These are phyloP conservation scores for Wickerhamiella kurtzmanii DNA, from an alignment of 805 yeast genomes.

Conservation along the genomic window DNA sequence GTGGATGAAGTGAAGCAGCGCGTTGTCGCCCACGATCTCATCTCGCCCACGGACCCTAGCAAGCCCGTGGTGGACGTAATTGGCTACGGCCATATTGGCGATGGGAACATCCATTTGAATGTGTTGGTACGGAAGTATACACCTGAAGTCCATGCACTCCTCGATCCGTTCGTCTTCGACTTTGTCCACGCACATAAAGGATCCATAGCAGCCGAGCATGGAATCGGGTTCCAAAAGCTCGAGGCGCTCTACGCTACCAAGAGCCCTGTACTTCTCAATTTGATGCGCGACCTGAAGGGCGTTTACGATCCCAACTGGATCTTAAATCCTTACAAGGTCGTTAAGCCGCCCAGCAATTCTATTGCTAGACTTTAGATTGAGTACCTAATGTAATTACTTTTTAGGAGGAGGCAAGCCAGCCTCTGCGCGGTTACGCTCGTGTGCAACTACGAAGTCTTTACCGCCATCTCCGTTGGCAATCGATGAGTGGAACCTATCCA, in stretches of 20 bases:
- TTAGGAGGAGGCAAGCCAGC: constrained; percentile 1
- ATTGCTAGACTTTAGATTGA: not conserved
- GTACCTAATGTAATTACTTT: too few relatives aligned
- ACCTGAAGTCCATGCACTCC: constrained; percentile 58
- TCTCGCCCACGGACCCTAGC: constrained; percentile 41
- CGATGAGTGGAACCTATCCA: not conserved
- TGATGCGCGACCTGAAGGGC: constrained; percentile 69
- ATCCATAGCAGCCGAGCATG: constrained; percentile 94
- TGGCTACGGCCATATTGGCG: constrained; percentile 97
- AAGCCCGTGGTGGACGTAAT: constrained; percentile 79
- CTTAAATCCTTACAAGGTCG: constrained; percentile 79
- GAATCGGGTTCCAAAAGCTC: constrained; percentile 92
- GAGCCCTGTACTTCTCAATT: constrained; percentile 48
- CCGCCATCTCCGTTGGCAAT: constrained; percentile 1
- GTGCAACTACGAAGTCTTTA: not conserved
- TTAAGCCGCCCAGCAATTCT: not conserved
- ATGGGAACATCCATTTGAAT: constrained; percentile 89
- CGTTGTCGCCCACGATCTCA: constrained; percentile 41
- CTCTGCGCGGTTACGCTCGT: not conserved
- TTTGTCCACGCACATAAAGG: constrained; percentile 57
- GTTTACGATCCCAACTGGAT: constrained; percentile 83
- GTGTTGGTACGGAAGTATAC: constrained; percentile 77
- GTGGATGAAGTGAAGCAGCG: constrained; percentile 64
- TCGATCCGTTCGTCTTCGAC: constrained; percentile 93
- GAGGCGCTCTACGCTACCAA: constrained; percentile 79